A percentile compares a stretch with the other conserved stretches of the same genome.
phyloP scores from a whole-genome alignment of 495 filamentous ascomycete genomes.

The Rhypophila decipiens region DNA sequence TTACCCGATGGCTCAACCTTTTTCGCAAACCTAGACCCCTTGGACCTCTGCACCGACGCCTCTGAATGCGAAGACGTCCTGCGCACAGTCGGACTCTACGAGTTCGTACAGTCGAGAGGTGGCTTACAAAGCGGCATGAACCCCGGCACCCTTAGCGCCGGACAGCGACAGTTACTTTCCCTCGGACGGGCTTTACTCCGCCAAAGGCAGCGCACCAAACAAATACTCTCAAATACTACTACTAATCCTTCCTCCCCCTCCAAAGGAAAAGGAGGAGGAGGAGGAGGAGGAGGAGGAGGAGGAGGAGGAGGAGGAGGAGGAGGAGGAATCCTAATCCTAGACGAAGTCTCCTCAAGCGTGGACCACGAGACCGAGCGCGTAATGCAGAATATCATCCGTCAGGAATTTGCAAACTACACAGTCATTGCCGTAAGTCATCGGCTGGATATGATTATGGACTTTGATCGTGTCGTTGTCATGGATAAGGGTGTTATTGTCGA shows the following conservation, averaged over 20 bases:
- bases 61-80: conserved; percentile 44
- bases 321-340: conserved; percentile 29
- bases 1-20: conserved; percentile 40
- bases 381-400: conserved; percentile 37
- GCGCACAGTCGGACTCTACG: conserved; percentile 41
- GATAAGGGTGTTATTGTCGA: conserved; percentile 18
- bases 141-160: conserved; percentile 47
- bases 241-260: too few species aligned
- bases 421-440: conserved; percentile 44
- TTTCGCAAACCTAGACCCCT: conserved; percentile 40
- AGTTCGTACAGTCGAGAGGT: conserved; percentile 42
- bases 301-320: too few species aligned
- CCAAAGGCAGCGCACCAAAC: conserved; percentile 14
- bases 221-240: too few species aligned
- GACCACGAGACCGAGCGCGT: conserved; percentile 37
- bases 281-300: too few species aligned
- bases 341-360: conserved; percentile 37
- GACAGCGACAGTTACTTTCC: conserved; percentile 59
- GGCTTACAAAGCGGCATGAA: conserved; percentile 47
- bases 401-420: conserved; percentile 40
- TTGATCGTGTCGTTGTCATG: conserved; percentile 17
- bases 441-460: conserved; percentile 30
- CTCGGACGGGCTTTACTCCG: conserved; percentile 56
- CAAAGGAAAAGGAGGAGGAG: too few species aligned
- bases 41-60: conserved; percentile 20